Base-by-base conservation (phyloP, 148 eudicot species). In the Amaranthus palmeri region DNA sequence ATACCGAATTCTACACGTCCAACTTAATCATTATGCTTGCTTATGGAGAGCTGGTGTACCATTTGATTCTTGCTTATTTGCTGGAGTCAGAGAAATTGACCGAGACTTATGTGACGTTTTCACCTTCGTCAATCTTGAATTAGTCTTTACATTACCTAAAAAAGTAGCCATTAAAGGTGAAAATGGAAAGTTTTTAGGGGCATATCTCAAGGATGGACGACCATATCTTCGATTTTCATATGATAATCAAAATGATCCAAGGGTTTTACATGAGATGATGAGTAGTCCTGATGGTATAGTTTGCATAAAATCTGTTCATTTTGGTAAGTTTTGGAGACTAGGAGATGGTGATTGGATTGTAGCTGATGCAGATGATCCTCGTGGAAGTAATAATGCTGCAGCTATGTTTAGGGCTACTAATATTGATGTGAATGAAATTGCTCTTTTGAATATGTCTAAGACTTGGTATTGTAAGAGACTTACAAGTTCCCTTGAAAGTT, bases 61-160 rank as follows among this genome's bases (percentile, higher is more conserved):
- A 8, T 72, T 72, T 42, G 67, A 72, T 7, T 50, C 68, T 0
- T 72, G 75, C 43, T 11, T 72, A 12, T 60, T 72, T 41, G 74
- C 74, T 2, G 74, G 58, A 14, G 49, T 57, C 2, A 49, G 8
- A 9, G 49, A 72, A 4, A 42, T n/a, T 6, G 67, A 60, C 11
- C 0, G 2, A 2, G 51, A 52, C 42, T n/a, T 6, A 0, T n/a
- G 42, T 14, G 75, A 72, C 7, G 51, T 72, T 61, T 52, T 72
- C 12, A 42, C 55, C 46, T 17, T 61, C 3, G 13, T 52, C 10
- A 18, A 72, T 3, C 52, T 50, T 18, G 48, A 50, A 3, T 7
- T 40, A n/a, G 1, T 61, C 3, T 72, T 61, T 46, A 49, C 8
- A 8, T 3, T 61, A 0, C 60, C 68, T 4, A 62, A 10, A 72